A percentile compares a stretch with the other conserved stretches of the same genome.
These are phyloP conservation scores for Pseudogymnoascus sp. DNA, from an alignment of 2,329 filamentous ascomycete species.

Conservation along the genomic window DNA sequence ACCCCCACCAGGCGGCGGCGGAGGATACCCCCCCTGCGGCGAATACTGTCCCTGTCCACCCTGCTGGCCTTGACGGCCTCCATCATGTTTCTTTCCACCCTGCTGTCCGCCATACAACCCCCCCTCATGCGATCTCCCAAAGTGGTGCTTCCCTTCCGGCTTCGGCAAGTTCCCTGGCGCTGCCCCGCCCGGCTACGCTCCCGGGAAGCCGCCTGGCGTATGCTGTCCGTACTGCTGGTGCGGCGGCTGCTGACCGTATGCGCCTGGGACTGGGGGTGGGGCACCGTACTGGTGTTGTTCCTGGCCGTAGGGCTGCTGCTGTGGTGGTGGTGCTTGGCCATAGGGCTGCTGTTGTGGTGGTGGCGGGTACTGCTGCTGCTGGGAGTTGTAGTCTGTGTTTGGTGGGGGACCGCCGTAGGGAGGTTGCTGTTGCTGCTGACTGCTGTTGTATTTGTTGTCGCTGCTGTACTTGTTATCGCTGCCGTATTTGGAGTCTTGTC, in stretches of 20 bases:
- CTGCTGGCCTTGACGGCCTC: not conserved
- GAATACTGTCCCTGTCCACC: not conserved
- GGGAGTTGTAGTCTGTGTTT: not conserved
- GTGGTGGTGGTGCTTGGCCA: constrained; percentile 5
- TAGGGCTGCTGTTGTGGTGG: not conserved
- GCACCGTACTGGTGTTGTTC: constrained; percentile 10
- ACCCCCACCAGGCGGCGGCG: not conserved
- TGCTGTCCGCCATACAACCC: not conserved
- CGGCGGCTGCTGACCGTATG: not conserved
- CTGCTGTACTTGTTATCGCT: not conserved
- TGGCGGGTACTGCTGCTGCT: constrained; percentile 16
- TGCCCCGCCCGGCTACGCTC: not conserved
- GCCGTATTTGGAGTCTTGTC: constrained; percentile 9
- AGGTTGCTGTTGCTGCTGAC: constrained; percentile 14
- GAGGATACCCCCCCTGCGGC: not conserved
- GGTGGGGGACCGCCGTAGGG: constrained; percentile 19
- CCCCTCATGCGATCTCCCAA: not conserved
- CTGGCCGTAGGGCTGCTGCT: constrained; percentile 9
- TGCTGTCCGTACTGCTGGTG: constrained; percentile 5
- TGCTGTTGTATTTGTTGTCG: constrained; percentile 8
- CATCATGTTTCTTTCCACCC: not conserved
- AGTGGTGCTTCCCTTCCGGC: not conserved
- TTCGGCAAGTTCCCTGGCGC: not conserved
- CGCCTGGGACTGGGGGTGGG: not conserved
- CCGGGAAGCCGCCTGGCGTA: not conserved